These are phyloP conservation scores for Petunia secreta DNA, from an alignment of 257 asterid genomes.

Conservation along the genomic window DNA sequence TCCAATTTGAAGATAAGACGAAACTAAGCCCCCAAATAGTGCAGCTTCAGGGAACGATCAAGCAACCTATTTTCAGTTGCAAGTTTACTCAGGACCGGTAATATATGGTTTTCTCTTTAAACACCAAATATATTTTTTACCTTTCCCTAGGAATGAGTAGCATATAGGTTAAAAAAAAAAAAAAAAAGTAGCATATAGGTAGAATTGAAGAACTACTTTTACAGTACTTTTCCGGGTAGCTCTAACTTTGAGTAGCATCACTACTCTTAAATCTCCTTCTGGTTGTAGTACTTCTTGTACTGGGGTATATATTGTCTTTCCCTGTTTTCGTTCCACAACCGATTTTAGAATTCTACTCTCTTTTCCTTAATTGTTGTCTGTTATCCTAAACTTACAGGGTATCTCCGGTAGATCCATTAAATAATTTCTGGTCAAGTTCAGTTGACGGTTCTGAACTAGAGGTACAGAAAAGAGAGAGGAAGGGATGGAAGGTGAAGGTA, in stretches of 20 bases:
- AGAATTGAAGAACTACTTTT: neutral
- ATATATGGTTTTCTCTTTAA: neutral
- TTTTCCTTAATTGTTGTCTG: slow-evolving; percentile 16
- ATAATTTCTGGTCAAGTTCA: slow-evolving; percentile 61
- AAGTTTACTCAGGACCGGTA: slow-evolving; percentile 91
- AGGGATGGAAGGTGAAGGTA: slow-evolving; percentile 95
- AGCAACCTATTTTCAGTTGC: slow-evolving; percentile 98
- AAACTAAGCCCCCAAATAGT: slow-evolving; percentile 85
- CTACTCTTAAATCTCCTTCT: neutral
- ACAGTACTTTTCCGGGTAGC: neutral
- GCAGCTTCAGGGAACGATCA: slow-evolving; percentile 82
- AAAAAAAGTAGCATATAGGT: neutral
- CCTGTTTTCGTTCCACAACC: neutral
- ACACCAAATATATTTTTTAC: neutral
- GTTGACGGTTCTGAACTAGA: slow-evolving; percentile 66
- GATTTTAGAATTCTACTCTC: neutral
- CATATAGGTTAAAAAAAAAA: neutral
- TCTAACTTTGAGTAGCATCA: slow-evolving; percentile 16
- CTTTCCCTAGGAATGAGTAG: neutral
- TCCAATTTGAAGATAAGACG: slow-evolving; percentile 87
- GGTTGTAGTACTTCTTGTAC: slow-evolving; percentile 13
- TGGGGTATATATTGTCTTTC: neutral
- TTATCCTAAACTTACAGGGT: slow-evolving; percentile 50
- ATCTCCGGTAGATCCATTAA: slow-evolving; percentile 69
- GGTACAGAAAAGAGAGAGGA: slow-evolving; percentile 76